Conservation (phyloP, 2,329 filamentous ascomycete genomes). For the Paraconiothyrium sp. region DNA sequence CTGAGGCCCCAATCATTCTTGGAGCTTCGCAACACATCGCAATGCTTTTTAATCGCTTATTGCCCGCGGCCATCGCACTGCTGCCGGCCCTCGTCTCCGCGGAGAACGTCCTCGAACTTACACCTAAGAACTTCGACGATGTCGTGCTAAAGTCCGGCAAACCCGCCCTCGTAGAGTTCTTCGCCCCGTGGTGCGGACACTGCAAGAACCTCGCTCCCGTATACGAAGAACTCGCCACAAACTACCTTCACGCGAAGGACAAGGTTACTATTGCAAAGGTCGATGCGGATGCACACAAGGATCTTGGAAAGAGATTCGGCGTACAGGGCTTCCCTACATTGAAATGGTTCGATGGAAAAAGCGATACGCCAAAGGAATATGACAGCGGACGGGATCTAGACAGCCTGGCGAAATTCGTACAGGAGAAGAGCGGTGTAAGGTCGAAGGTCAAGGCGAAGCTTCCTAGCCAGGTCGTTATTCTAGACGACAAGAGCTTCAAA, state of each 20-base stretch:
- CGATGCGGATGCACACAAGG: constrained; percentile 88
- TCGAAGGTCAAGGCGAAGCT: constrained; percentile 77
- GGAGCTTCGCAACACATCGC: constrained; percentile 26
- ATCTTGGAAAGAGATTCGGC: constrained; percentile 84
- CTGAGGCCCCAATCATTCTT: constrained; percentile 29
- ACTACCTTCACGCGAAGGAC: constrained; percentile 77
- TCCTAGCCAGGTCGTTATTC: constrained; percentile 78
- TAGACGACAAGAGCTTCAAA: constrained; percentile 83
- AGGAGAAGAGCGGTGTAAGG: constrained; percentile 86
- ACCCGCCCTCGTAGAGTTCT: constrained; percentile 97
- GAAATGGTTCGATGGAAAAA: constrained; percentile 98
- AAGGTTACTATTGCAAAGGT: constrained; percentile 93
- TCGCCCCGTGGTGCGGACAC: constrained; percentile 98
- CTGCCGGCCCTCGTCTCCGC: constrained; percentile 61
- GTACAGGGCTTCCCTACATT: constrained; percentile 96
- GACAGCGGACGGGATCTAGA: constrained; percentile 87
- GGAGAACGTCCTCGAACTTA: constrained; percentile 89
- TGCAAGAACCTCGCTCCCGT: constrained; percentile 97
- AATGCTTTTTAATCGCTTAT: constrained; percentile 46
- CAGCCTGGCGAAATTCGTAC: constrained; percentile 80
- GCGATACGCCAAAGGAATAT: constrained; percentile 84
- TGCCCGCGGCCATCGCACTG: constrained; percentile 45
- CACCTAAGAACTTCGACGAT: constrained; percentile 89
- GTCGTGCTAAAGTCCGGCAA: constrained; percentile 91
- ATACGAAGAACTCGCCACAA: constrained; percentile 86